Base-by-base conservation (phyloP, 345 rosid genomes). In the Gynandropsis gynandra region DNA sequence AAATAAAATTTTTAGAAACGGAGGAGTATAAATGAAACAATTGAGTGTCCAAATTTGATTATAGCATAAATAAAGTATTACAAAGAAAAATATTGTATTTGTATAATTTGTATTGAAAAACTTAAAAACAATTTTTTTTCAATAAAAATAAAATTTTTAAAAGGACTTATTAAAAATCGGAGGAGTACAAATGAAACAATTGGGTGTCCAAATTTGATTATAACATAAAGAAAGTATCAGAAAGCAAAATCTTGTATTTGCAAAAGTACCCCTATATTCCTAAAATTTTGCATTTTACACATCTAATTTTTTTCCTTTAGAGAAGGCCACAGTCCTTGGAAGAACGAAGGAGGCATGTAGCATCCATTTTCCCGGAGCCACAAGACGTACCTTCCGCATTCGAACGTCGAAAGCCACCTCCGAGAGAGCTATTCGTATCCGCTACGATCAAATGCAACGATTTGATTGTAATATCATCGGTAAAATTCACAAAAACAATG, bases 351-450 rank as follows among this genome's bases (percentile, higher is more conserved):
- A 83, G 10, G 95, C 96, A 68, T 89, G 74, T 13, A 89, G 41
- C 98, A 89, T 86, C 82, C 88, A 83, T 79, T 90, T 90, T 33
- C 96, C 88, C 0, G 96, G 98, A 24, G 98, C 90, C 53, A 85
- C 97, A 0, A 69, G 82, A 5, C 86, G 87, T 50, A 85, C 92
- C 61, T 59, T 76, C 13, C 65, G 75, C 84, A 84, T 76, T 59
- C 82, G 81, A 2, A 89, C 95, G 36, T 80, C 62, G 36, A 90
- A 88, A 1, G 79, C 92, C 20, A 72, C 98, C 64, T 82, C 96
- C 1, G 67, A 61, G 54, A 90, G 42, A 21, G 78, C 79, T 32
- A 82, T 82, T 56, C 88, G 71, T 72, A 85, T 80, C 65, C 96
- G 69, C 98, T 87, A 81, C 78, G 72, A 50, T 9, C 16, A 46